Percentiles rank a stretch among this genome's conserved stretches.
Evolutionary conservation across 2,329 filamentous ascomycete genomes (phyloP).

Genomic region (Sporothrix humicola): DNA sequence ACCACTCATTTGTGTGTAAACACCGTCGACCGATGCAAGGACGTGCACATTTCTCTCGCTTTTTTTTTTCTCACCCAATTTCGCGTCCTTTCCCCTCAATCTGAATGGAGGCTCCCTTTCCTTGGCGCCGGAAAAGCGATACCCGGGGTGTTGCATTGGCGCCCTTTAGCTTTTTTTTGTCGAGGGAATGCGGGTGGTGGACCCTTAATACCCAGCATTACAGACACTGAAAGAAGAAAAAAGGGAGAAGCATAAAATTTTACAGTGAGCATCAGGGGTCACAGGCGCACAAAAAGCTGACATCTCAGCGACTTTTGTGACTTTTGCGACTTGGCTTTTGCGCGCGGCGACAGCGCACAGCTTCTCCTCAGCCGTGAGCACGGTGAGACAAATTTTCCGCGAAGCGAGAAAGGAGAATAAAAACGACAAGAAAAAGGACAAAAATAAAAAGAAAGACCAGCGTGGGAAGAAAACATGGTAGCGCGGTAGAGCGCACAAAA

Average conservation of each 20-base stretch:
- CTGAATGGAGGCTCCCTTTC: neutral
- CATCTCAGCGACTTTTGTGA: too few species aligned
- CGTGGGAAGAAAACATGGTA: too few species aligned
- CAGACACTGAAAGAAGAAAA: neutral
- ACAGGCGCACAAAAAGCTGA: neutral
- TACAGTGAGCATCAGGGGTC: neutral
- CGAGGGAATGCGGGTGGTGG: neutral
- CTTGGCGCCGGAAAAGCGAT: conserved; percentile 27
- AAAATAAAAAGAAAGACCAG: too few species aligned
- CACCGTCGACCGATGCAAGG: neutral
- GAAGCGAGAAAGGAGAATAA: too few species aligned
- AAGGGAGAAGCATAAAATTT: neutral
- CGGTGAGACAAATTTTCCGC: conserved; percentile 6
- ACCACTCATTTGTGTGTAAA: neutral
- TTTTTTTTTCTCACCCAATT: neutral
- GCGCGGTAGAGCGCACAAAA: neutral
- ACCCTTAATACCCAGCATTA: neutral
- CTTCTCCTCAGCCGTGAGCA: neutral
- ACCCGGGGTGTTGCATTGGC: conserved; percentile 21
- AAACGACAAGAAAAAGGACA: too few species aligned
- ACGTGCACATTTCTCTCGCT: neutral
- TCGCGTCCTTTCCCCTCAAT: neutral
- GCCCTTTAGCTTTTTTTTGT: neutral
- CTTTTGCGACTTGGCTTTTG: too few species aligned
- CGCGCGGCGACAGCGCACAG: neutral